These are phyloP conservation scores for Dovyalis caffra DNA, from an alignment of 345 rosid species.

Conservation along the genomic window DNA sequence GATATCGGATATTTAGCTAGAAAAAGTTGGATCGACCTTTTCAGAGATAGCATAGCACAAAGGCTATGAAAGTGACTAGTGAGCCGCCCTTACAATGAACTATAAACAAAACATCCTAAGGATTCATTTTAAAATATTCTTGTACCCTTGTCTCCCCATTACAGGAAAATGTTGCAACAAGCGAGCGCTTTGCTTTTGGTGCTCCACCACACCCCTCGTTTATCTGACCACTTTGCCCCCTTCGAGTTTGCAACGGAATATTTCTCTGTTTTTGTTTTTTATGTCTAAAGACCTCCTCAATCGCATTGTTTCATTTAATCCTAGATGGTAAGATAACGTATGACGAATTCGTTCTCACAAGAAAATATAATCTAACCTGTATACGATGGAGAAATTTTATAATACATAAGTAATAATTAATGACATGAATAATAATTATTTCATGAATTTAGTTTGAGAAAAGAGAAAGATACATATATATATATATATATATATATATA, in stretches of 20 bases:
- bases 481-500: too few species aligned
- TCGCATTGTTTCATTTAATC: too few species aligned
- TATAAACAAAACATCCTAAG: constrained; percentile 5
- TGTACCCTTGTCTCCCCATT: constrained; percentile 27
- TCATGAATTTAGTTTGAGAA: too few species aligned
- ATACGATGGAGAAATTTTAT: too few species aligned
- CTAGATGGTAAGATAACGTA: too few species aligned
- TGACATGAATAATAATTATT: too few species aligned
- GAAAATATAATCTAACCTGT: too few species aligned
- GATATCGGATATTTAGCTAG: background rate
- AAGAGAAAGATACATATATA: too few species aligned
- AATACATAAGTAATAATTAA: too few species aligned
- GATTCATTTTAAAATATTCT: constrained; percentile 1
- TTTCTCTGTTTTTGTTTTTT: too few species aligned
- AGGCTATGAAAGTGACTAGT: constrained; percentile 25
- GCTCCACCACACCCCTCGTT: background rate
- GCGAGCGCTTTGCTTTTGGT: constrained; percentile 21
- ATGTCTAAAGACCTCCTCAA: too few species aligned
- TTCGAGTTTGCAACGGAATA: background rate
- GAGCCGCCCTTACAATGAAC: constrained; percentile 43
- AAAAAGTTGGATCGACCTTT: background rate
- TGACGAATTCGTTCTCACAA: too few species aligned
- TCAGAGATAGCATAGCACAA: constrained; percentile 9
- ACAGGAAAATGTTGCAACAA: constrained; percentile 1
- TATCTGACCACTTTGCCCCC: constrained; percentile 4